These are phyloP conservation scores for Alternaria sp. DNA, from an alignment of 2,329 filamentous ascomycete species.

Conservation along the genomic window DNA sequence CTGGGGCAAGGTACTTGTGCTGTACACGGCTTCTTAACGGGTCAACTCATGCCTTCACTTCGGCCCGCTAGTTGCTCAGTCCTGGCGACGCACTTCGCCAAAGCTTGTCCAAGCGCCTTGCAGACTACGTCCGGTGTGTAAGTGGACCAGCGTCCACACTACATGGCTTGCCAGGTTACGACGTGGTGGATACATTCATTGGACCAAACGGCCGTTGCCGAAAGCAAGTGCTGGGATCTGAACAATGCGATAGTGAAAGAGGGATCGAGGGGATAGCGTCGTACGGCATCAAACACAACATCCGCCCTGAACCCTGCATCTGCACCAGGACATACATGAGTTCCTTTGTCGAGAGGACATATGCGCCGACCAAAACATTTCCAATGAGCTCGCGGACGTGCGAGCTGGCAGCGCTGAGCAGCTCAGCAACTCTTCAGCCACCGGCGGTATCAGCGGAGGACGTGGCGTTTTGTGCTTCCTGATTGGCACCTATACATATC, in stretches of 20 bases:
- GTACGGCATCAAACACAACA: conserved; percentile 44
- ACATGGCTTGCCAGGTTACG: conserved; percentile 30
- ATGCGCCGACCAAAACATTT: conserved; percentile 23
- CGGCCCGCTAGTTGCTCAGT: conserved; percentile 31
- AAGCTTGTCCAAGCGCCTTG: conserved; percentile 41
- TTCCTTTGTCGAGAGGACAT: conserved; percentile 16
- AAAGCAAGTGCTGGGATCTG: conserved; percentile 25
- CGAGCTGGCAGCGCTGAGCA: conserved; percentile 13
- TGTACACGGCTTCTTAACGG: conserved; percentile 24
- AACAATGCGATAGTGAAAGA: conserved; percentile 31
- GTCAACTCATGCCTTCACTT: conserved; percentile 20
- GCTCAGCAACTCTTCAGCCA: conserved; percentile 4
- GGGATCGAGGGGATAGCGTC: conserved; percentile 44
- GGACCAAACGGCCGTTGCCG: conserved; percentile 27
- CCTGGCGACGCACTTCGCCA: conserved; percentile 34
- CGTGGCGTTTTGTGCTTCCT: neutral
- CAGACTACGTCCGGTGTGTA: conserved; percentile 41
- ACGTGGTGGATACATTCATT: conserved; percentile 23
- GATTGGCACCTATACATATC: neutral
- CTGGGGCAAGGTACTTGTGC: conserved; percentile 21
- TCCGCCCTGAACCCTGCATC: conserved; percentile 38
- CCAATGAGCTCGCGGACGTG: conserved; percentile 14
- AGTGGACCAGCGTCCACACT: conserved; percentile 27
- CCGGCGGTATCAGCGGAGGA: neutral
- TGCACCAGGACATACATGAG: conserved; percentile 13